Base-by-base conservation (phyloP, 768 basidiomycete species). In the Termitomyces heimii region DNA sequence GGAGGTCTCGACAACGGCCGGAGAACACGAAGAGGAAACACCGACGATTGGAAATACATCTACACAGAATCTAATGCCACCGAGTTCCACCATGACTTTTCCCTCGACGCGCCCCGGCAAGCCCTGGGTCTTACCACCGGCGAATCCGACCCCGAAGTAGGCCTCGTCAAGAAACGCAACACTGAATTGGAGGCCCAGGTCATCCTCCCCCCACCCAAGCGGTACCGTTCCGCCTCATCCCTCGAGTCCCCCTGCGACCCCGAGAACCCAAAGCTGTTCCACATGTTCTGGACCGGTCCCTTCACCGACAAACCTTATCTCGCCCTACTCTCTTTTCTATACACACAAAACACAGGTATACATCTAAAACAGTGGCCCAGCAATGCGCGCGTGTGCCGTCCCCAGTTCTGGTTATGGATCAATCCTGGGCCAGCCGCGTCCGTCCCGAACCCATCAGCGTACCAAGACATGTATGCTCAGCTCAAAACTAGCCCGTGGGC, bases 271-370 rank as follows among this genome's bases (percentile, higher is more conserved):
- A 81, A 89, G 22, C 69, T 95, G 5, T 96, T 91, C 78, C 94
- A 97, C 72, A 81, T 96, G 86, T 97, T 95, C 77, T 97, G 94
- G 94, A 92, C 93, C 0, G 94, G 94, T 0, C 86, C 93, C 1
- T 96, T 98, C 75, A 94, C 93, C 20, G 94, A 98, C 75, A 97
- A 96, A 72, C 94, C 95, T 0, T 97, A 97, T 79, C 81, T 92
- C 67, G 93, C 94, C 0, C 76, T 96, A 24, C 77, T 93, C 52
- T 97, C 95, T 5, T 97, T 92, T 80, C 82, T 97, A 45, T 97
- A 84, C 73, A 93, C 94, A 0, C 95, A 96, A 70, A 94, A 94
- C 68, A 82, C 94, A 5, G 89, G 86, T 12, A 79, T 97, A 14
- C 85, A 94, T 65, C 74, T 84, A 22, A 64, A 62, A 5, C 68